phyloP scores from a whole-genome alignment of 441 rosid genomes.

The Populus hybrid region DNA sequence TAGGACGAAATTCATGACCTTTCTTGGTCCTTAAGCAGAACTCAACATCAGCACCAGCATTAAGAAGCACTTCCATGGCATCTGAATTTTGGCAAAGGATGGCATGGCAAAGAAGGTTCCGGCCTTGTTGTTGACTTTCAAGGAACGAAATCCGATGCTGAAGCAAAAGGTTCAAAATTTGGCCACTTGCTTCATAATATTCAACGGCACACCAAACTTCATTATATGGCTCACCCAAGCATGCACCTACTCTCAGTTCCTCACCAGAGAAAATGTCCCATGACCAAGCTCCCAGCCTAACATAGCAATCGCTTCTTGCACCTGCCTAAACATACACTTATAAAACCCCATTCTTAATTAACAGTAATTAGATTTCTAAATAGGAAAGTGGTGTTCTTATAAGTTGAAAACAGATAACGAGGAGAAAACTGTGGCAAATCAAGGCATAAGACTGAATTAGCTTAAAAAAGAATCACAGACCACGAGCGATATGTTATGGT shows the following conservation, averaged over 20 bases:
- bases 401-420: neutral
- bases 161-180: conserved; percentile 30
- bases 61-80: conserved; percentile 24
- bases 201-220: conserved; percentile 37
- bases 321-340: conserved; percentile 25
- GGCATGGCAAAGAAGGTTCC: conserved; percentile 35
- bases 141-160: conserved; percentile 20
- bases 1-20: conserved; percentile 29
- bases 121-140: conserved; percentile 25
- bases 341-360: conserved; percentile 3
- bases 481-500: neutral
- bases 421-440: neutral
- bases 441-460: neutral
- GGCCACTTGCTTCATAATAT: conserved; percentile 33
- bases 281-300: conserved; percentile 39
- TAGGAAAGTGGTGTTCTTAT: neutral
- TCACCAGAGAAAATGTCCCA: conserved; percentile 38
- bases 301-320: conserved; percentile 21
- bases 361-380: neutral
- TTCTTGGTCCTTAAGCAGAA: conserved; percentile 28
- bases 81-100: conserved; percentile 38
- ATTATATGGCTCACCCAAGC: conserved; percentile 38
- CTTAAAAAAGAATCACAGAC: neutral
- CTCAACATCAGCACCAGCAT: conserved; percentile 26
- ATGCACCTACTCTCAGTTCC: conserved; percentile 35